Evolutionary conservation across 2,329 filamentous ascomycete genomes (phyloP), one percentile per base, ranked within the genome.

Genomic region (Penicillium carneum): DNA sequence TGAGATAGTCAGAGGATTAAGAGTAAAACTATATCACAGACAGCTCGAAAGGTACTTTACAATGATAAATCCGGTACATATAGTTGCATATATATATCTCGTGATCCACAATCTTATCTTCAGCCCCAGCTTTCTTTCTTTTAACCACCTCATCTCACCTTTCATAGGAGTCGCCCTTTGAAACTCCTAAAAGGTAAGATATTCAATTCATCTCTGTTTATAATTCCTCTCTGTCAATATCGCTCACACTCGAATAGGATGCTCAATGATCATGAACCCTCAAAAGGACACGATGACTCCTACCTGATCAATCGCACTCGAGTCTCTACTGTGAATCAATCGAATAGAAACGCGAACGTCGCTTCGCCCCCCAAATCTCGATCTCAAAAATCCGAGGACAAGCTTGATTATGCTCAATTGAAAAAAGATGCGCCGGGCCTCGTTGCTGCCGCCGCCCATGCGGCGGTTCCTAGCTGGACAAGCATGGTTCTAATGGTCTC

Each of bases 401-500:
- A 46, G 45, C 14, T 18, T 12, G 52, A 51, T 34, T 55, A 57
- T 33, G 38, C 36, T 23, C 48, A 59, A 54, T 42, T 53, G 47
- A 59, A 49, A 34, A 56, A 62, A 36, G 52, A 63, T 64, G 33
- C 54, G 1, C 43, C 57, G 5, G 56, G 63, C 16, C 58, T 79
- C 50, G 64, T 66, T 16, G 65, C 69, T 14, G 75, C 75, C 3
- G 70, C 71, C n/a, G 69, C 67, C 8, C 71, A 76, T 62, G 64
- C 74, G 10, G 68, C 73, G 2, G 42, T 89, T 61, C 85, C 87
- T 34, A 84, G 84, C 76, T 89, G 86, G 84, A 77, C 91, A 39
- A 84, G 86, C 59, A 82, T 89, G 47, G 82, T 84, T 23, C 82
- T 84, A 59, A 96, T 96, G 85, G 84, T 94, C 60, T 84, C 84